These are phyloP conservation scores for Acanthamoeba lenticulata DNA, from an alignment of 208 protist genomes.

Conservation along the genomic window DNA sequence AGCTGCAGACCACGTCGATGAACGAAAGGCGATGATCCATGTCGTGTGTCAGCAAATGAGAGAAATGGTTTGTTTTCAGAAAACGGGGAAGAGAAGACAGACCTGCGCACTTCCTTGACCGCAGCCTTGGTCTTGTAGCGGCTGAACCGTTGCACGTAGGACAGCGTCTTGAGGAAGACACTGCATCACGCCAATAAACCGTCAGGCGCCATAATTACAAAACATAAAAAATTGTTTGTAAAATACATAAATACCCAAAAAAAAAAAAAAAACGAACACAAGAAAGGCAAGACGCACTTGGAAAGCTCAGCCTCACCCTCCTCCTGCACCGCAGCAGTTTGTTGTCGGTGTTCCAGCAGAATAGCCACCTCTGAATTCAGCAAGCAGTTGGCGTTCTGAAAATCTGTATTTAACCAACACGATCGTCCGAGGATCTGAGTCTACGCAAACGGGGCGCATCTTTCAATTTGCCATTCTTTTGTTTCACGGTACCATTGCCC, in stretches of 20 bases:
- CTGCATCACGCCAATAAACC: too few relatives aligned
- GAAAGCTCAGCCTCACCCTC: conserved; percentile 64
- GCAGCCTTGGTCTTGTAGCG: conserved; percentile 78
- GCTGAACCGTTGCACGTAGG: conserved; percentile 77
- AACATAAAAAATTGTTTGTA: too few relatives aligned
- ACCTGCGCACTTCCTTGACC: conserved; percentile 76
- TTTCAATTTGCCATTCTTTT: neutral
- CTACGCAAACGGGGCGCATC: neutral
- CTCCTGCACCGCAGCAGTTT: neutral
- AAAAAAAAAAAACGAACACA: neutral
- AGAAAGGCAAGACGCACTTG: conserved; percentile 41
- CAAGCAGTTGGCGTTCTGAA: conserved; percentile 73
- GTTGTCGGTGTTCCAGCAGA: conserved; percentile 72
- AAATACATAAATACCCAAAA: neutral
- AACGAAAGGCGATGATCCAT: neutral
- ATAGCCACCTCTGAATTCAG: conserved; percentile 80
- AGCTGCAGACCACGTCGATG: neutral
- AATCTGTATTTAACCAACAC: conserved; percentile 51
- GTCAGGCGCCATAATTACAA: too few relatives aligned
- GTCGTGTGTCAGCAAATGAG: too few relatives aligned
- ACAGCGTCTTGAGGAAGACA: conserved; percentile 78
- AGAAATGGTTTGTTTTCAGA: too few relatives aligned
- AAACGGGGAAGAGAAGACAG: neutral
- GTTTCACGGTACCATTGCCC: neutral
- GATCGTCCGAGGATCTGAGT: neutral